Conservation (phyloP, 768 basidiomycete species). For the Suillus luteus region DNA sequence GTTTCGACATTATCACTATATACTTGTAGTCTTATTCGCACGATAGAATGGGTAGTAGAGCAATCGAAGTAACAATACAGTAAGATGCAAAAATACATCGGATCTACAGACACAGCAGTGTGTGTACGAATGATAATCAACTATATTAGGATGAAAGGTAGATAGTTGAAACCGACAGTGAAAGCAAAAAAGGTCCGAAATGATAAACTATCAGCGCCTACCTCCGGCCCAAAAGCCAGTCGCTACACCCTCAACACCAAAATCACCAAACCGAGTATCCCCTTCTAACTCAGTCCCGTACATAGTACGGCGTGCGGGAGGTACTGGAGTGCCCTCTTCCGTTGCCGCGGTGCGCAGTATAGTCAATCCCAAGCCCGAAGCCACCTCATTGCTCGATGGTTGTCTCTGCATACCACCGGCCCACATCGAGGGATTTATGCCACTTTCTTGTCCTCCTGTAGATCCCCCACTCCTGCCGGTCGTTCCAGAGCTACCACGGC, state of each 20-base stretch:
- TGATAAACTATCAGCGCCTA: slow-evolving; percentile 36
- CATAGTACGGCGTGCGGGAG: slow-evolving; percentile 68
- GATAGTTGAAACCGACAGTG: slow-evolving; percentile 5
- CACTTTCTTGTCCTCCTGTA: slow-evolving; percentile 30
- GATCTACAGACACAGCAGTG: slow-evolving; percentile 3
- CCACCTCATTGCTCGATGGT: slow-evolving; percentile 49
- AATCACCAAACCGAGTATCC: slow-evolving; percentile 85
- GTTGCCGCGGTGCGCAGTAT: slow-evolving; percentile 40
- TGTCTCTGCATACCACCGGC: slow-evolving; percentile 30
- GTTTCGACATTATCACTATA: slow-evolving; percentile 2
- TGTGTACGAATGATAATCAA: slow-evolving; percentile 6
- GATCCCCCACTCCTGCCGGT: slow-evolving; percentile 29
- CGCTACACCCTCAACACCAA: slow-evolving; percentile 78
- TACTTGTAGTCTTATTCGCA: not conserved
- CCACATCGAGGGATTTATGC: slow-evolving; percentile 37
- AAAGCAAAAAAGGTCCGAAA: not conserved
- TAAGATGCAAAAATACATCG: slow-evolving; percentile 2
- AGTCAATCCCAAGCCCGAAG: slow-evolving; percentile 45
- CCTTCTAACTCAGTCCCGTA: slow-evolving; percentile 82
- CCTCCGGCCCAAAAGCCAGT: slow-evolving; percentile 66
- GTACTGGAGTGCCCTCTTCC: slow-evolving; percentile 43
- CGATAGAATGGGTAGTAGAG: slow-evolving; percentile 2
- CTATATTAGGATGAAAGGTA: slow-evolving; percentile 5
- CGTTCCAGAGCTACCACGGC: slow-evolving; percentile 42
- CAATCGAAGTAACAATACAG: not conserved